These are phyloP conservation scores for Epichloe elymi DNA, from an alignment of 2,329 filamentous ascomycete genomes.

Conservation along the genomic window DNA sequence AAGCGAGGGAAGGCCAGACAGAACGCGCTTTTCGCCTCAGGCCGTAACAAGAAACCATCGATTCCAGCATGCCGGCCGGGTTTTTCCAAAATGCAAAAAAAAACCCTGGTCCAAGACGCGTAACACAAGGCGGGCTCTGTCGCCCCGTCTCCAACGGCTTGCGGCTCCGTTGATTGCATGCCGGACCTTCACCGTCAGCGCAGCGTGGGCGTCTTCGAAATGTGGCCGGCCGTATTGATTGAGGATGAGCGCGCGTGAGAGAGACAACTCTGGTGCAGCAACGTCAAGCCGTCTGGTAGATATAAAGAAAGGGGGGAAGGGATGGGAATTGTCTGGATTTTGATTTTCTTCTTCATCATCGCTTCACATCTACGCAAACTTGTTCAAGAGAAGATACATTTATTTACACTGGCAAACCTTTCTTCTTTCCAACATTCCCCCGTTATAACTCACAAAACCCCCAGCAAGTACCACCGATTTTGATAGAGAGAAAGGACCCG, in stretches of 20 bases:
- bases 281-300: background rate
- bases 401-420: background rate
- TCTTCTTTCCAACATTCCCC: too few relatives aligned
- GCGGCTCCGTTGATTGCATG: constrained; percentile 1
- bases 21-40: background rate
- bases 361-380: background rate
- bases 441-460: too few relatives aligned
- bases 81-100: too few relatives aligned
- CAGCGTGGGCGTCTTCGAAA: background rate
- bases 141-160: background rate
- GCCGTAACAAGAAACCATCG: background rate
- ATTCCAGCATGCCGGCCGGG: background rate
- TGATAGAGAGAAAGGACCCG: too few relatives aligned
- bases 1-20: background rate
- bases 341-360: background rate
- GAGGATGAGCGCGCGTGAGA: background rate
- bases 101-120: background rate
- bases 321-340: background rate
- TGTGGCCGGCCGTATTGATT: background rate
- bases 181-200: background rate
- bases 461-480: too few relatives aligned
- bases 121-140: background rate
- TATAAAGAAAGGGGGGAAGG: background rate
- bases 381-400: background rate
- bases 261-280: background rate